Evolutionary conservation across 2,329 filamentous ascomycete species (phyloP).

Genomic region (Fulvia fulva): DNA sequence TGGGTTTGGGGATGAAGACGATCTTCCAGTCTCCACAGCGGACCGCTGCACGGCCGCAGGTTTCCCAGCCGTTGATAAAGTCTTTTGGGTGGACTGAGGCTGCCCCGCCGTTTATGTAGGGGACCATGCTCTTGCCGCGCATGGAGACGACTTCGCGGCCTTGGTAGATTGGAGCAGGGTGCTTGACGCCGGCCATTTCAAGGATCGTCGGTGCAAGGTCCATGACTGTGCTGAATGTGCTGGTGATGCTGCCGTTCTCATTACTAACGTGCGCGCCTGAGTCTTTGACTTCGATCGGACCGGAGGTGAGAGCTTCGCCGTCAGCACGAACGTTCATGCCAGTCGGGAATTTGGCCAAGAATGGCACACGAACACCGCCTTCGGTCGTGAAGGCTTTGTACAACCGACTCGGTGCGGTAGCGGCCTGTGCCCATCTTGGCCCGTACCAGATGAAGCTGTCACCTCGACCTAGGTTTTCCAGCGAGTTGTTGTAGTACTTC

Average conservation of each 20-base stretch:
- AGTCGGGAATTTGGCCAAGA: conserved; percentile 42
- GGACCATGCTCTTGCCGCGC: conserved; percentile 48
- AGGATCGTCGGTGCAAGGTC: conserved; percentile 43
- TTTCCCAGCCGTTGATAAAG: conserved; percentile 56
- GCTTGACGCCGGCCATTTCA: conserved; percentile 47
- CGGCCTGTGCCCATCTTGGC: conserved; percentile 53
- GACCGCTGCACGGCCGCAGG: conserved; percentile 52
- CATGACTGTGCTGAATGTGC: conserved; percentile 49
- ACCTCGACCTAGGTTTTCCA: conserved; percentile 56
- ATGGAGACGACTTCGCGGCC: conserved; percentile 50
- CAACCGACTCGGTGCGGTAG: conserved; percentile 48
- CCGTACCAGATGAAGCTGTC: conserved; percentile 61
- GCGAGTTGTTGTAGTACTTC: conserved; percentile 56
- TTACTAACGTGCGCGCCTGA: conserved; percentile 21
- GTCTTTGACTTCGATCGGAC: conserved; percentile 43
- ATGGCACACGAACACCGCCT: conserved; percentile 52
- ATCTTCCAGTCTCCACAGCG: conserved; percentile 57
- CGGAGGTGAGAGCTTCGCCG: conserved; percentile 37
- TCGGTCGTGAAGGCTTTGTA: conserved; percentile 48
- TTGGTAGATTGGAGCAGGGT: conserved; percentile 52
- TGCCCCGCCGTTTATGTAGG: conserved; percentile 36
- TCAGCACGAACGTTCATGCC: conserved; percentile 14
- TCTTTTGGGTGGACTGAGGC: conserved; percentile 48
- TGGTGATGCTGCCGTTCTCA: conserved; percentile 40
- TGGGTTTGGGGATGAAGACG: conserved; percentile 55